Evolutionary conservation across 164 flowering plant species (phyloP), one percentile per base, ranked within the genome.

Genomic region (Stephania yunnanensis): DNA sequence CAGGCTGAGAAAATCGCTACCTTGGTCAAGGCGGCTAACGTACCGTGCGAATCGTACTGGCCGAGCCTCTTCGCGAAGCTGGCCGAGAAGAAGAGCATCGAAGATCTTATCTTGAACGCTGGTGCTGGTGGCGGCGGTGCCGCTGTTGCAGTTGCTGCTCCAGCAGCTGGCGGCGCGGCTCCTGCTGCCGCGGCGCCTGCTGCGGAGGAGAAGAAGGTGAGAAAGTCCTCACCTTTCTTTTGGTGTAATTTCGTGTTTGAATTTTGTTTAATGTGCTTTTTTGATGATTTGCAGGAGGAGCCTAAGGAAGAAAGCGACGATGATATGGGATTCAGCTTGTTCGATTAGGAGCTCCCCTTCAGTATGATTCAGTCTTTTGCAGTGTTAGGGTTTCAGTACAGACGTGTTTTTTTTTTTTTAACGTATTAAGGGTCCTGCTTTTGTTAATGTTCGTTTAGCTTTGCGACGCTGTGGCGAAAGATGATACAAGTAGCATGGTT

Each of bases 1-100:
- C n/a, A 77, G 83, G 69, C 79, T 1, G 83, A 81, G 71, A 81
- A 81, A 77, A 81, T 81, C 11, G 65, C 83, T 9, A 42, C 81
- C 6, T 13, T 81, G 70, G 75, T 78, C 42, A 76, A 78, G 22
- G 74, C 81, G 0, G 83, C 81, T 12, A 81, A 81, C n/a, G 75
- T 78, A 12, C 2, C 12, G 2, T 46, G 70, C 13, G 83, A 81
- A 3, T 53, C 81, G 2, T 81, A 73, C 53, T 81, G 83, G 83
- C 79, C 79, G 0, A 25, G 70, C 22, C 67, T 81, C 30, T 81
- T 81, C 25, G 76, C 77, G 1, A 81, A 81, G 81, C 77, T 81
- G 3, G 46, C 73, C 10, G 77, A 78, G 79, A 78, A 76, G 75
- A 81, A 77, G 17, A 78, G 48, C 77, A 30, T 81, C 46, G 83